A percentile compares a stretch with the other conserved stretches of the same genome.
phyloP scores from a whole-genome alignment of 352 stramenopile species.

The Globisporangium nodosum region DNA sequence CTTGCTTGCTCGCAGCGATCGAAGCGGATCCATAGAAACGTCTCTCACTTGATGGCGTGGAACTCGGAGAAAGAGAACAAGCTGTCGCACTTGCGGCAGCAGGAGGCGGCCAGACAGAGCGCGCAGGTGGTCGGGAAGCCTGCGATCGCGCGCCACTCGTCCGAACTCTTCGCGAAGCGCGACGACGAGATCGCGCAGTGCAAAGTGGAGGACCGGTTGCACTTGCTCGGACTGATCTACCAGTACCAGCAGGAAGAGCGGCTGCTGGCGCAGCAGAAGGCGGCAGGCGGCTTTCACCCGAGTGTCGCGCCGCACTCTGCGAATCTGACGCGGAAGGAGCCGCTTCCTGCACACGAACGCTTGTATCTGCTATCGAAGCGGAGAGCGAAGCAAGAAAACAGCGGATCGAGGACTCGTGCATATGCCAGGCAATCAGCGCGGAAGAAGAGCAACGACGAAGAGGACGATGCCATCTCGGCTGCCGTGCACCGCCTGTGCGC shows the following conservation, averaged over 20 bases:
- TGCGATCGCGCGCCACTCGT: conserved; percentile 26
- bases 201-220: conserved; percentile 63
- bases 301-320: conserved; percentile 49
- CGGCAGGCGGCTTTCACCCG: conserved; percentile 17
- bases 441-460: background rate
- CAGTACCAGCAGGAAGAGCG: conserved; percentile 62
- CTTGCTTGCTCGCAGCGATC: conserved; percentile 27
- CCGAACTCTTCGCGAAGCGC: conserved; percentile 24
- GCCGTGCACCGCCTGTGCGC: conserved; percentile 29
- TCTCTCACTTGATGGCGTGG: conserved; percentile 64
- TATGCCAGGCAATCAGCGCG: background rate
- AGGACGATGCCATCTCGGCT: conserved; percentile 11
- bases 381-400: background rate
- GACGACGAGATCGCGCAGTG: conserved; percentile 49
- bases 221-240: conserved; percentile 65
- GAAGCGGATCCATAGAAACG: conserved; percentile 43
- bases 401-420: background rate
- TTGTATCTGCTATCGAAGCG: conserved; percentile 43
- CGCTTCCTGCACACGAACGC: conserved; percentile 35
- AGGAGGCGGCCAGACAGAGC: conserved; percentile 23
- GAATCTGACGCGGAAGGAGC: conserved; percentile 22
- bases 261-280: conserved; percentile 14
- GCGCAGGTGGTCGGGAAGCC: conserved; percentile 28
- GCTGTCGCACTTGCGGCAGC: conserved; percentile 32
- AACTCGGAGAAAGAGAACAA: conserved; percentile 54